Evolutionary conservation across 2,329 filamentous ascomycete genomes (phyloP), one percentile per base, ranked within the genome.

Genomic region (Seiridium unicorne): DNA sequence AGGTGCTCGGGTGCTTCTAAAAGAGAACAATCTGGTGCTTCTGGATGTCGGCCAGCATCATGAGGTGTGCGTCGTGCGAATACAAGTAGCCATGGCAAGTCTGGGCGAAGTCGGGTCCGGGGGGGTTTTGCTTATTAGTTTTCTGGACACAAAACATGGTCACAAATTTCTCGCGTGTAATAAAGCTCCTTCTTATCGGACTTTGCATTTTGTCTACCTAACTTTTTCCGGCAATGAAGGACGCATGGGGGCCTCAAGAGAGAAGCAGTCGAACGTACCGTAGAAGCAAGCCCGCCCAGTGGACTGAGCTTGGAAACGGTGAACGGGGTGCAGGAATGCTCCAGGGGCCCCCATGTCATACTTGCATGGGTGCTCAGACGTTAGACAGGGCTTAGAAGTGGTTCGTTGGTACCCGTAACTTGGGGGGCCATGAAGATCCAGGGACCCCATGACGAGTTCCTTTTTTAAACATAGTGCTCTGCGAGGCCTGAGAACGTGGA

Each of bases 241-340:
- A 44, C 49, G 48, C 10, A 36, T 13, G 13, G 18, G 6, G 36
- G 10, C 35, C 53, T 32, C 31, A 35, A 53, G 18, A 26, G 18
- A 26, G 49, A 53, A 53, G 38, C 44, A 58, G 44, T 58, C 46
- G 44, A 38, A 51, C 35, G 36, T n/a, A 35, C 44, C 46, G 18
- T 58, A 44, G 44, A 51, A 49, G 32, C 55, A 34, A 58, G 55
- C 55, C 10, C 18, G 18, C 13, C 51, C 35, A 58, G 26, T 32
- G 26, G 51, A 38, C 40, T 53, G 56, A 10, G 9, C 44, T 70
- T 68, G 68, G 67, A 60, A 26, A 65, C 60, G 48, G 66, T 66
- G 64, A 66, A 68, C 68, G 70, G 70, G 70, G 70, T 73, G 64
- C 70, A 73, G 67, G 60, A 65, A 26, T 61, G 54, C 54, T 60